Evolutionary conservation across 2,329 filamentous ascomycete species (phyloP).

Genomic region (Claviceps capensis): DNA sequence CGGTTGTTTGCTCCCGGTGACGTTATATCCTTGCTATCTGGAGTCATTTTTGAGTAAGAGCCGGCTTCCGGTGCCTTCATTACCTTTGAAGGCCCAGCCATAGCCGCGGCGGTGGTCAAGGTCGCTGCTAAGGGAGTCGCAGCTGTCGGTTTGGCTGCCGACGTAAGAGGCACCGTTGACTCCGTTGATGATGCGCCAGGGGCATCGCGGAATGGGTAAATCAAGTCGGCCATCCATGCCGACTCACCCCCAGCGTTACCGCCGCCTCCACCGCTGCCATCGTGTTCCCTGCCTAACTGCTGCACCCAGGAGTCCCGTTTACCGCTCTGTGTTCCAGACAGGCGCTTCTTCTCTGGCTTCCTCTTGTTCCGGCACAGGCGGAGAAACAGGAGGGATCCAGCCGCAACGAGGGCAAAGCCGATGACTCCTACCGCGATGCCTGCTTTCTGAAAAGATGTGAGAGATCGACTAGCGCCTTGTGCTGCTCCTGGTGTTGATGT

Average conservation of each 20-base stretch:
- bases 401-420: conserved; percentile 32
- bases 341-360: conserved; percentile 13
- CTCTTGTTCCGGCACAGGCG: conserved; percentile 27
- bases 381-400: conserved; percentile 32
- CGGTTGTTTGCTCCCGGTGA: conserved; percentile 13
- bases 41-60: conserved; percentile 2
- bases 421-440: conserved; percentile 44
- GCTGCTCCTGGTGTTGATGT: conserved; percentile 6
- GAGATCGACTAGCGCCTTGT: conserved; percentile 10
- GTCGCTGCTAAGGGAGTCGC: not conserved
- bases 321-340: conserved; percentile 4
- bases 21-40: conserved; percentile 4
- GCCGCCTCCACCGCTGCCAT: conserved; percentile 1
- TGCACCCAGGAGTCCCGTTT: conserved; percentile 24
- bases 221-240: conserved; percentile 16
- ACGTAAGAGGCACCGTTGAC: not conserved
- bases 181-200: conserved; percentile 2
- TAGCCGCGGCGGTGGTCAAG: not conserved
- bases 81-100: not conserved
- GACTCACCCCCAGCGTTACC: conserved; percentile 2
- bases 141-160: not conserved
- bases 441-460: conserved; percentile 32
- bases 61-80: not conserved
- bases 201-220: conserved; percentile 11
- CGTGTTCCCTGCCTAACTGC: conserved; percentile 14